Evolutionary conservation across 805 yeast species (phyloP).

Genomic region (Lipomyces yamanashiensis): DNA sequence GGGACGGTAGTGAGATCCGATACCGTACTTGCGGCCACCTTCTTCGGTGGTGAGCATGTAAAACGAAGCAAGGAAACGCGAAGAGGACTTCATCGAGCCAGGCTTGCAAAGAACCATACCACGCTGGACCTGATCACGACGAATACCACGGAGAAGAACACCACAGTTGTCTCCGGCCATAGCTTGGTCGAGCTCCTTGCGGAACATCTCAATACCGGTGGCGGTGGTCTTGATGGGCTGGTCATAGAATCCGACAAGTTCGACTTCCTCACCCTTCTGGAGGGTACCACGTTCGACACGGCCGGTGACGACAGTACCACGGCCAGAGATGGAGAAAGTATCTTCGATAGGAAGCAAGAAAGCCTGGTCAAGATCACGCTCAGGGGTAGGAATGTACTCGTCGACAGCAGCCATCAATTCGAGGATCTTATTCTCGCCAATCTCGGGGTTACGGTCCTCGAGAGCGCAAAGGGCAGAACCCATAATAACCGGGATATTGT

Average conservation of each 20-base stretch:
- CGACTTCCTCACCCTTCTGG: slow-evolving; percentile 98
- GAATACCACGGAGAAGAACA: slow-evolving; percentile 94
- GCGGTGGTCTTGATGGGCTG: slow-evolving; percentile 90
- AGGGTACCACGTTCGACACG: slow-evolving; percentile 98
- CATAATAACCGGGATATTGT: slow-evolving; percentile 95
- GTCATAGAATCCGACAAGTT: slow-evolving; percentile 90
- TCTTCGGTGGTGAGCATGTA: slow-evolving; percentile 94
- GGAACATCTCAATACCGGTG: slow-evolving; percentile 99
- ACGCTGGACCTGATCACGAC: slow-evolving; percentile 94
- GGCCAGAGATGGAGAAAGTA: slow-evolving; percentile 96
- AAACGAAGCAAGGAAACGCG: slow-evolving; percentile 89
- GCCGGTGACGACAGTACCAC: slow-evolving; percentile 99
- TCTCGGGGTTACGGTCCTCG: slow-evolving; percentile 85
- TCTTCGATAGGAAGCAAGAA: slow-evolving; percentile 98
- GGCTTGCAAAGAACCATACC: slow-evolving; percentile 98
- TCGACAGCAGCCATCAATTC: slow-evolving; percentile 89
- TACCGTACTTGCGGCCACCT: slow-evolving; percentile 99
- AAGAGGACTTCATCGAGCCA: slow-evolving; percentile 88
- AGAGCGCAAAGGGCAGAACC: slow-evolving; percentile 98
- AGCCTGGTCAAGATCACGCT: slow-evolving; percentile 93
- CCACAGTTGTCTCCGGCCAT: slow-evolving; percentile 99
- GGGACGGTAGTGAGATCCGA: slow-evolving; percentile 96
- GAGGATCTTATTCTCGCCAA: slow-evolving; percentile 83
- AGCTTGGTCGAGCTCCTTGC: slow-evolving; percentile 96
- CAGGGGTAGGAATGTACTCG: slow-evolving; percentile 93